phyloP scores from a whole-genome alignment of 116 monocot genomes.

The Trichopus zeylanicus region DNA sequence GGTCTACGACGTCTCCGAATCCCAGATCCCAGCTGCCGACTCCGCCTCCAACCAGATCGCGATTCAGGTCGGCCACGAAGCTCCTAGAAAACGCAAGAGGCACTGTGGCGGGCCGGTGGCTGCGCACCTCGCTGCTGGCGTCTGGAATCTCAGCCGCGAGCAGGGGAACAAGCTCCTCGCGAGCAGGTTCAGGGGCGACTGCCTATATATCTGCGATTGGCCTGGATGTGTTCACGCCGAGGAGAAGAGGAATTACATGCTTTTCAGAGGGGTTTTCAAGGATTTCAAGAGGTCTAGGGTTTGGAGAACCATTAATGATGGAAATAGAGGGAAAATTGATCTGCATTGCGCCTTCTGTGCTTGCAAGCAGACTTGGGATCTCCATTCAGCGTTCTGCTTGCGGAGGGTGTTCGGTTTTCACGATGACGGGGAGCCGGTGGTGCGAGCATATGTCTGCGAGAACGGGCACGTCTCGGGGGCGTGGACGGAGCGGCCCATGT shows the following conservation, averaged over 20 bases:
- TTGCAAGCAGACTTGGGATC: constrained; percentile 71
- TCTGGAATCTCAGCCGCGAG: constrained; percentile 66
- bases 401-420: constrained; percentile 76
- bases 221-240: constrained; percentile 79
- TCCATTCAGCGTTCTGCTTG: constrained; percentile 81
- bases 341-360: constrained; percentile 68
- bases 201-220: constrained; percentile 77
- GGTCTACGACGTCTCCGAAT: constrained; percentile 45
- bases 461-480: constrained; percentile 94
- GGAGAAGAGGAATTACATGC: constrained; percentile 74
- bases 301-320: constrained; percentile 68
- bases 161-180: constrained; percentile 76
- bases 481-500: constrained; percentile 69
- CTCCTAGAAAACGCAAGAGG: constrained; percentile 22
- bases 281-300: constrained; percentile 76
- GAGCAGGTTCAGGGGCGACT: constrained; percentile 55
- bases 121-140: constrained; percentile 45
- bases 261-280: constrained; percentile 79
- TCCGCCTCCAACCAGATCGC: too few relatives aligned
- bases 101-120: constrained; percentile 21
- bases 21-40: too few relatives aligned
- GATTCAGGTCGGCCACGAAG: too few relatives aligned
- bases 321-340: constrained; percentile 31
- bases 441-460: constrained; percentile 78
- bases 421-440: constrained; percentile 91